These are phyloP conservation scores for Thyridium curvatum DNA, from an alignment of 2,329 filamentous ascomycete species.

Conservation along the genomic window DNA sequence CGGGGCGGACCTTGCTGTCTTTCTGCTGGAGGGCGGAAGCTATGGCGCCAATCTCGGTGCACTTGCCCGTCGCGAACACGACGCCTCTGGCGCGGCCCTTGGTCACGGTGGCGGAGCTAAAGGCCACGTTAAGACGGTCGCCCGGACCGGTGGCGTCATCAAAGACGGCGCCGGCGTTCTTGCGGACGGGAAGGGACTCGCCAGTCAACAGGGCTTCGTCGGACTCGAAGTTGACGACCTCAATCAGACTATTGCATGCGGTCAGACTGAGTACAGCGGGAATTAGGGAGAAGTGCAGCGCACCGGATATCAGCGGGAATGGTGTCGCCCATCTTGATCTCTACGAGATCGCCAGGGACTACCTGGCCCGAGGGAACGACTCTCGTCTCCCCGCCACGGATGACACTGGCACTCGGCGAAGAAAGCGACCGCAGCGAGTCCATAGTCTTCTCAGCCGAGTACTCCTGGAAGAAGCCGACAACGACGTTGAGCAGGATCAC, in stretches of 20 bases:
- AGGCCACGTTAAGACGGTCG: conserved; percentile 56
- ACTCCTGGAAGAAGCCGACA: conserved; percentile 49
- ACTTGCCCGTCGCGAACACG: conserved; percentile 53
- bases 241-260: conserved; percentile 28
- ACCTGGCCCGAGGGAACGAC: conserved; percentile 46
- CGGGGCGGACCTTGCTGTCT: conserved; percentile 35
- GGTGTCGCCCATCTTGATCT: conserved; percentile 40
- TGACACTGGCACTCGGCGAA: conserved; percentile 39
- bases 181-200: conserved; percentile 53
- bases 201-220: conserved; percentile 59
- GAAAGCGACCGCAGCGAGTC: conserved; percentile 41
- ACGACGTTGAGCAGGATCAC: conserved; percentile 46
- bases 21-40: conserved; percentile 52
- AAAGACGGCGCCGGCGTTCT: conserved; percentile 43
- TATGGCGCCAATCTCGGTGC: conserved; percentile 58
- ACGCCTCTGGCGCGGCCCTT: conserved; percentile 54
- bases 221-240: conserved; percentile 49
- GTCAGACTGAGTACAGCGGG: neutral
- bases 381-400: conserved; percentile 40
- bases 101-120: conserved; percentile 56
- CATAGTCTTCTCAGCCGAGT: conserved; percentile 46
- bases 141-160: conserved; percentile 46
- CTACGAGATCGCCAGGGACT: conserved; percentile 51
- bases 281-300: neutral
- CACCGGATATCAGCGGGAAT: conserved; percentile 32